A percentile compares a stretch with the other conserved stretches of the same genome.
These are phyloP conservation scores for Phytophthora idaei DNA, from an alignment of 352 stramenopile genomes.

Conservation along the genomic window DNA sequence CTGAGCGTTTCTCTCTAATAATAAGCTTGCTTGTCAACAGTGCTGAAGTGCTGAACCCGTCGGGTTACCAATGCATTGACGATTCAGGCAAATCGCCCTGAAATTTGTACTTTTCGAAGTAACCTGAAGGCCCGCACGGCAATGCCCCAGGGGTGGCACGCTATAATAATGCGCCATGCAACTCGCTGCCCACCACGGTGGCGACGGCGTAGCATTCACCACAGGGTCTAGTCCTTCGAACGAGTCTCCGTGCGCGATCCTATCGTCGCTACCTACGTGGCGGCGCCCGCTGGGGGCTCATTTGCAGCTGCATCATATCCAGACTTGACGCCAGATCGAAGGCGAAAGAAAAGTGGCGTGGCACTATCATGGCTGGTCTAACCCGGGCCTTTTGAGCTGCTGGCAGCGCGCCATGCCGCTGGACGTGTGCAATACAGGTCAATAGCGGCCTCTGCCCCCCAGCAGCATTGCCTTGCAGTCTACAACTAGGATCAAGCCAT, in stretches of 20 bases:
- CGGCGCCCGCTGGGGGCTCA: conserved; percentile 19
- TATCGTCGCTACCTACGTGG: conserved; percentile 2
- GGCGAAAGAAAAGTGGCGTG: conserved; percentile 31
- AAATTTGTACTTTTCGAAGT: too few species aligned
- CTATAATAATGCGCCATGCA: too few species aligned
- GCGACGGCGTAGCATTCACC: not conserved
- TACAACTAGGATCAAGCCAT: not conserved
- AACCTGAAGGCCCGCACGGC: too few species aligned
- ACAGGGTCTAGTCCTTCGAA: not conserved
- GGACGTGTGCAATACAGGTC: conserved; percentile 9
- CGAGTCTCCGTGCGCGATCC: conserved; percentile 2
- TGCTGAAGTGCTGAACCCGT: too few species aligned
- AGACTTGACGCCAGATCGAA: conserved; percentile 18
- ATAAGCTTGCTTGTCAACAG: too few species aligned
- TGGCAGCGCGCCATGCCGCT: conserved; percentile 20
- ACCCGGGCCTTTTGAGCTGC: conserved; percentile 5
- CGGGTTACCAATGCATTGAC: too few species aligned
- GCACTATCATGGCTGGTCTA: conserved; percentile 15
- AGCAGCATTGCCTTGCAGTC: not conserved
- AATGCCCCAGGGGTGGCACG: too few species aligned
- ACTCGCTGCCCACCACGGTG: too few species aligned
- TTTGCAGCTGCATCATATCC: conserved; percentile 26
- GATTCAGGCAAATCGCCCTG: too few species aligned
- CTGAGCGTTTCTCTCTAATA: too few species aligned
- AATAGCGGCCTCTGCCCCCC: not conserved